These are phyloP conservation scores for Vararia minispora DNA, from an alignment of 768 basidiomycete genomes.

Conservation along the genomic window DNA sequence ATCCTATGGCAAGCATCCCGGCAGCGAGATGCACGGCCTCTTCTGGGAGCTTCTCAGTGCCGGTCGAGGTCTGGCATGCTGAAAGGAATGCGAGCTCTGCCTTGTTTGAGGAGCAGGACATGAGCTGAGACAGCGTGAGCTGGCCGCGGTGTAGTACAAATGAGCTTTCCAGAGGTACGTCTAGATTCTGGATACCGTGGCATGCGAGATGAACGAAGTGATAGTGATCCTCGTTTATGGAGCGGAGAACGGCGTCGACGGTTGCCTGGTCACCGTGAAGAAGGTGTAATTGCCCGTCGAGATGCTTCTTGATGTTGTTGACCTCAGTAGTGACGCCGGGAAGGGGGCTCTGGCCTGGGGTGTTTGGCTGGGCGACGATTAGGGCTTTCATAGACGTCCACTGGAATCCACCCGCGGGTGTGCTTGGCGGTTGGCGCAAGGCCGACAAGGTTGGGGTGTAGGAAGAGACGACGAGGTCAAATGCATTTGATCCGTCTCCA, in stretches of 20 bases:
- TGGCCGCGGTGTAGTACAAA: constrained; percentile 7
- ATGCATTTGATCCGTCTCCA: not conserved
- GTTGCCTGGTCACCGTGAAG: not conserved
- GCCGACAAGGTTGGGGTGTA: not conserved
- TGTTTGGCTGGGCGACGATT: too few relatives aligned
- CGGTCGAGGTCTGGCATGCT: constrained; percentile 8
- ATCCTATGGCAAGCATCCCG: constrained; percentile 11
- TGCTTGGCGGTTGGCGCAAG: not conserved
- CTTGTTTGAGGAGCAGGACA: constrained; percentile 8
- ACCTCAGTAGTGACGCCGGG: too few relatives aligned
- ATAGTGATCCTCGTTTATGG: not conserved
- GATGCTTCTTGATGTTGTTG: not conserved
- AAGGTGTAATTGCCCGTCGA: not conserved
- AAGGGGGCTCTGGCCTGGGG: too few relatives aligned
- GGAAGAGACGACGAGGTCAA: not conserved
- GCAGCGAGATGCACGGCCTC: constrained; percentile 13
- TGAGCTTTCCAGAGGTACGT: constrained; percentile 2
- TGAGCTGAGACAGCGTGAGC: constrained; percentile 3
- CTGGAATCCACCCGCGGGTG: too few relatives aligned
- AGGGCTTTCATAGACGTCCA: too few relatives aligned
- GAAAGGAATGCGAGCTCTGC: constrained; percentile 9
- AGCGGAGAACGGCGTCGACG: not conserved
- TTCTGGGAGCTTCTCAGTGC: constrained; percentile 2
- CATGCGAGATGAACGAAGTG: constrained; percentile 6
- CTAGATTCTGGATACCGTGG: constrained; percentile 1